Conservation (phyloP, 208 protist genomes). For the Leishmania gerbilli region DNA sequence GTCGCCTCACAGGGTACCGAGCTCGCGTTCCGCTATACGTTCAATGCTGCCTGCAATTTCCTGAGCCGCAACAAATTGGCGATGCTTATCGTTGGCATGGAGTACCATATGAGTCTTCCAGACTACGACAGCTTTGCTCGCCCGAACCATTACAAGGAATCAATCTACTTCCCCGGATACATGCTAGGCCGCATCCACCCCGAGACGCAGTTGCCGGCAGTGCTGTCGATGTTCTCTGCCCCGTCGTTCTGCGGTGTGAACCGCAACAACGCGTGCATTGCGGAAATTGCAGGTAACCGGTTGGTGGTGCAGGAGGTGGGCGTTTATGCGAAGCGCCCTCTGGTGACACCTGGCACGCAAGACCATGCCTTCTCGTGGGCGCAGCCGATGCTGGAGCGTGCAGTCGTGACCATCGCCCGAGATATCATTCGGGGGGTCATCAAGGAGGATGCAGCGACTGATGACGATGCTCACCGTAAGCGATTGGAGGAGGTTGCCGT, state of each 20-base stretch:
- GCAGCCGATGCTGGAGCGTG: conserved; percentile 65
- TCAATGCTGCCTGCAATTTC: conserved; percentile 86
- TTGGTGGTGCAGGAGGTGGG: conserved; percentile 64
- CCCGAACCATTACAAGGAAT: conserved; percentile 76
- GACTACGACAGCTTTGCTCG: conserved; percentile 75
- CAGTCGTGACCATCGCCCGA: conserved; percentile 40
- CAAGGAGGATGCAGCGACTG: conserved; percentile 23
- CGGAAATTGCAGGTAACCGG: conserved; percentile 35
- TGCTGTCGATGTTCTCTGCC: conserved; percentile 79
- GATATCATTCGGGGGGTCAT: conserved; percentile 56
- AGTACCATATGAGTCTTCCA: conserved; percentile 73
- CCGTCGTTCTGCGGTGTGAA: conserved; percentile 82
- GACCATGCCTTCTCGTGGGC: conserved; percentile 79
- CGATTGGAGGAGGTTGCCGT: conserved; percentile 29
- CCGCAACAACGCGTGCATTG: conserved; percentile 69
- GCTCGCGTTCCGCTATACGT: conserved; percentile 66
- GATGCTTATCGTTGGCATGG: conserved; percentile 72
- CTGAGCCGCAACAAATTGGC: conserved; percentile 64
- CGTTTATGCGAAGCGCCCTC: conserved; percentile 39
- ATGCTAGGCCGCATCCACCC: conserved; percentile 64
- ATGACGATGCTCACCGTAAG: conserved; percentile 35
- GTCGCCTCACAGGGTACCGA: conserved; percentile 49
- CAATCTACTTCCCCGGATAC: conserved; percentile 82
- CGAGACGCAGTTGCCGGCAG: conserved; percentile 57
- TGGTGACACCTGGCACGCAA: conserved; percentile 71